phyloP scores from a whole-genome alignment of 352 stramenopile genomes.

The Blastocystis sp. region DNA sequence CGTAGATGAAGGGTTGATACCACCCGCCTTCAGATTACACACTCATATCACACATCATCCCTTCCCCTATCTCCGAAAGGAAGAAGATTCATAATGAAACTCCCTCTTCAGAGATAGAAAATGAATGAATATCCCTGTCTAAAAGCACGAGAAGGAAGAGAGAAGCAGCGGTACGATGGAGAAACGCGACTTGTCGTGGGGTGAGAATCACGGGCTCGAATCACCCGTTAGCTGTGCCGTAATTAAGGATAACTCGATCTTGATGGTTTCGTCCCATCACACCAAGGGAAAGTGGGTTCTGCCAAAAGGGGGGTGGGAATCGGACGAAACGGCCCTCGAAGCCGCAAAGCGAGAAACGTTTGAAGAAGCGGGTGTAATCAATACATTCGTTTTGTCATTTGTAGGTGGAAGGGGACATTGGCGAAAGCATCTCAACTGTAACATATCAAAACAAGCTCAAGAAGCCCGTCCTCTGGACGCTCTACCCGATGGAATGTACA shows the following conservation, averaged over 20 bases:
- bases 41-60: not conserved
- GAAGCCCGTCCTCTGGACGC: slow-evolving; percentile 39
- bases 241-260: slow-evolving; percentile 70
- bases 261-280: slow-evolving; percentile 87
- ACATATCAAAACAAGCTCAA: slow-evolving; percentile 54
- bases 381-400: not conserved
- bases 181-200: slow-evolving; percentile 76
- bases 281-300: slow-evolving; percentile 85
- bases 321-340: slow-evolving; percentile 85
- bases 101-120: not conserved
- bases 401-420: slow-evolving; percentile 29
- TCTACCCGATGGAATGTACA: slow-evolving; percentile 17
- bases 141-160: slow-evolving; percentile 76
- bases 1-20: no score
- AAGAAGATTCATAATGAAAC: slow-evolving; percentile 52
- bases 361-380: slow-evolving; percentile 84
- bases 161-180: slow-evolving; percentile 79
- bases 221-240: slow-evolving; percentile 13
- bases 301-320: slow-evolving; percentile 93
- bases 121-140: slow-evolving; percentile 69
- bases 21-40: not conserved
- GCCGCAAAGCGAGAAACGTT: slow-evolving; percentile 86
- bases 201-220: slow-evolving; percentile 70
- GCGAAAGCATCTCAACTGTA: slow-evolving; percentile 53
- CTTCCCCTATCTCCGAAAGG: not conserved